Conservation (phyloP, 2,329 filamentous ascomycete genomes). For the Neonectria magnoliae region DNA sequence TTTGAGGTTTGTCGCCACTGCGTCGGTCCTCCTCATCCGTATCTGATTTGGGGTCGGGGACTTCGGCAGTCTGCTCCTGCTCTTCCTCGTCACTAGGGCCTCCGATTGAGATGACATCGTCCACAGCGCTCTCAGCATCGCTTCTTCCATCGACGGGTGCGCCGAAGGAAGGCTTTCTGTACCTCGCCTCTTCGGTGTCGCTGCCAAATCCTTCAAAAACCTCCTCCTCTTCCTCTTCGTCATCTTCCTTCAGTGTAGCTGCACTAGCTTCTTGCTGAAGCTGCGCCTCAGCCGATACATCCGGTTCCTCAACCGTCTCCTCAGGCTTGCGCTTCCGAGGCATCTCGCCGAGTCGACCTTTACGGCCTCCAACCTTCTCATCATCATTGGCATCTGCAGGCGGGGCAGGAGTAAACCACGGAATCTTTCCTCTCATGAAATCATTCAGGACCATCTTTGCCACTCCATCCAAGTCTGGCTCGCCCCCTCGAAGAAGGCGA, state of each 20-base stretch:
- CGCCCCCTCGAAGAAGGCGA: slow-evolving; percentile 87
- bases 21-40: slow-evolving; percentile 38
- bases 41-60: slow-evolving; percentile 2
- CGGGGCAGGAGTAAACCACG: slow-evolving; percentile 92
- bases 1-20: slow-evolving; percentile 36
- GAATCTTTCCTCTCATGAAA: slow-evolving; percentile 93
- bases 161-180: slow-evolving; percentile 46
- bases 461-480: slow-evolving; percentile 92
- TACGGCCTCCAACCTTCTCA: slow-evolving; percentile 71
- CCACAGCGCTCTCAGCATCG: slow-evolving; percentile 54
- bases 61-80: slow-evolving; percentile 4
- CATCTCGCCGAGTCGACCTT: slow-evolving; percentile 88
- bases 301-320: slow-evolving; percentile 58
- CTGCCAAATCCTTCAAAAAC: slow-evolving; percentile 52
- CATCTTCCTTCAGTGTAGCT: slow-evolving; percentile 44
- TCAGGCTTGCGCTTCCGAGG: slow-evolving; percentile 78
- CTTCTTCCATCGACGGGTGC: slow-evolving; percentile 46
- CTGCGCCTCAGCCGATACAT: slow-evolving; percentile 45
- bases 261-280: slow-evolving; percentile 41
- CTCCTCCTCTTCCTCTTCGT: slow-evolving; percentile 49
- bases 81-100: slow-evolving; percentile 49
- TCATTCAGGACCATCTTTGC: slow-evolving; percentile 98
- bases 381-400: slow-evolving; percentile 61
- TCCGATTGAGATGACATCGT: slow-evolving; percentile 46
- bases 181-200: slow-evolving; percentile 47